Conservation (phyloP, 805 yeast genomes). For the Cyberlindnera americana region DNA sequence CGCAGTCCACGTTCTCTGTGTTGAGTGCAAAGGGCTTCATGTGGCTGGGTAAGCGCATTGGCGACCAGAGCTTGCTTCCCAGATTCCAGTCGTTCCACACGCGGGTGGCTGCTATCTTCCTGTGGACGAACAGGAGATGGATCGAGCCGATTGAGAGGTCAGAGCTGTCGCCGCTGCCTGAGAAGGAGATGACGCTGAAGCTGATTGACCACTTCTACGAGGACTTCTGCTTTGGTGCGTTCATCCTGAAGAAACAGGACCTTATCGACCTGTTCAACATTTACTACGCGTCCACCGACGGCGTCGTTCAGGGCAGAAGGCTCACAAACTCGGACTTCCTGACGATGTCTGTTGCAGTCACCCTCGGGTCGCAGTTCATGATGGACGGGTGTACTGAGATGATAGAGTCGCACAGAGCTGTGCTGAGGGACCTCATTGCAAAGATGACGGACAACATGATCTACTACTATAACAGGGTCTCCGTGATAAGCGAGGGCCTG, state of each 20-base stretch:
- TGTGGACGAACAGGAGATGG: constrained; percentile 29
- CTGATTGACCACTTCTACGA: constrained; percentile 18
- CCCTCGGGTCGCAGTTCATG: constrained; percentile 21
- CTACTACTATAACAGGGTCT: constrained; percentile 49
- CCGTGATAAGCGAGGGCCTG: constrained; percentile 48
- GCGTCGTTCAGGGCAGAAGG: constrained; percentile 8
- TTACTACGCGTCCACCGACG: constrained; percentile 15
- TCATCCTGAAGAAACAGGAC: constrained; percentile 18
- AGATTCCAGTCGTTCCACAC: constrained; percentile 28
- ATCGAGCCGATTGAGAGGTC: constrained; percentile 31
- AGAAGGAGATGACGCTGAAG: constrained; percentile 19
- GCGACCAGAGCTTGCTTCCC: constrained; percentile 15
- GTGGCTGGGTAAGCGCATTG: constrained; percentile 32
- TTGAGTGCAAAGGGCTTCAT: constrained; percentile 38
- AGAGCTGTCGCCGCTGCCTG: constrained; percentile 31
- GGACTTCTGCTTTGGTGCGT: constrained; percentile 8
- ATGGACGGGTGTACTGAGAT: not conserved
- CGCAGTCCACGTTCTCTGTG: constrained; percentile 33
- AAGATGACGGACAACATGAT: constrained; percentile 38
- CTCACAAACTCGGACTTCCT: constrained; percentile 32
- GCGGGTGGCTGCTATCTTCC: constrained; percentile 20
- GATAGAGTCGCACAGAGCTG: not conserved
- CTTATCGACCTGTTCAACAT: constrained; percentile 17
- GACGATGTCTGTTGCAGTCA: constrained; percentile 29
- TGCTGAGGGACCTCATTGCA: constrained; percentile 27